Evolutionary conservation across 768 basidiomycete genomes (phyloP).

Genomic region (Strobilomyces dryophilus): DNA sequence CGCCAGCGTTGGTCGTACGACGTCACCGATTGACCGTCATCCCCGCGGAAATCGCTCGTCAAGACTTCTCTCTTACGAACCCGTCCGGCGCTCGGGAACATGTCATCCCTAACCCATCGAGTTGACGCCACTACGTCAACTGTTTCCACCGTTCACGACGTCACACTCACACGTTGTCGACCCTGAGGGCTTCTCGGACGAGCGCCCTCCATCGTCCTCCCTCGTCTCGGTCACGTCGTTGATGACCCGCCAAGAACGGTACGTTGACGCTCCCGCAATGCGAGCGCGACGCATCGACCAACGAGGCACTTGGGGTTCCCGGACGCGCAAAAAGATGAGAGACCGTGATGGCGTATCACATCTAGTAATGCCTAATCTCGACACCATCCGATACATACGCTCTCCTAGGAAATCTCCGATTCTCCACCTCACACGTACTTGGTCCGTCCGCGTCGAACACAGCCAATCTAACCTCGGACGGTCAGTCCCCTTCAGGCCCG

Average conservation of each 20-base stretch:
- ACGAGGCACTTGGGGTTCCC: no score
- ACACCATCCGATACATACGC: no score
- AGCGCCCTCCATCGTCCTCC: neutral
- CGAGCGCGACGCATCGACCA: no score
- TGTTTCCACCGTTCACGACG: neutral
- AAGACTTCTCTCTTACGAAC: no score
- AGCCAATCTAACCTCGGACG: slow-evolving; percentile 17
- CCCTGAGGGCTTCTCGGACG: neutral
- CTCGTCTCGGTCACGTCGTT: no score
- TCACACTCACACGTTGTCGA: slow-evolving; percentile 9
- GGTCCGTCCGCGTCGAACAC: slow-evolving; percentile 7
- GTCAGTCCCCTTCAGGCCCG: neutral
- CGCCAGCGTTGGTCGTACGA: no score
- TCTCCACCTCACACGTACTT: no score
- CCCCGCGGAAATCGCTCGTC: no score
- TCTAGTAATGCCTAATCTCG: neutral
- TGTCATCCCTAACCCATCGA: neutral
- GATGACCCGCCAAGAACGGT: no score
- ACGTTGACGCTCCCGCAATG: no score
- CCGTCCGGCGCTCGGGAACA: neutral
- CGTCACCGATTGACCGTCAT: no score
- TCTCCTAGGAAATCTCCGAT: no score
- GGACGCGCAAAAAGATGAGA: neutral
- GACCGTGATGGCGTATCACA: slow-evolving; percentile 8
- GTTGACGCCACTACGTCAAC: slow-evolving; percentile 4